Conservation (phyloP, 306 rosid species). For the Dicorynia guianensis region DNA sequence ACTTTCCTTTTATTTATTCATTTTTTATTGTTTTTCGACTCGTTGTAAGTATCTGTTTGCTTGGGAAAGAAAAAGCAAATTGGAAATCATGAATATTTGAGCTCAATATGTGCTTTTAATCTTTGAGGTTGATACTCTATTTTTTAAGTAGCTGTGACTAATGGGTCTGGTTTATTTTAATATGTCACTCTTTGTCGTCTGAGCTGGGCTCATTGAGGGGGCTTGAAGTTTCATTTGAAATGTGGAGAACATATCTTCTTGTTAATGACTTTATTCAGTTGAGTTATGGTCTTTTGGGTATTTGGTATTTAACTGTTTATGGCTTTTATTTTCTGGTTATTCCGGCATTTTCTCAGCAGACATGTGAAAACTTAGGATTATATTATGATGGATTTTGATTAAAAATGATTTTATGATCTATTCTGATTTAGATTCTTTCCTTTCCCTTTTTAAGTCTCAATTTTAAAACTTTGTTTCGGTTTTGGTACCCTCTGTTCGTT, state of each 20-base stretch:
- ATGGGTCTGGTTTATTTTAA: background rate
- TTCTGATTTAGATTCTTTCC: background rate
- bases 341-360: background rate
- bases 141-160: too few relatives aligned
- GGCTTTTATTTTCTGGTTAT: background rate
- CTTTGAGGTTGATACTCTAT: background rate
- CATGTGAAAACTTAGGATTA: background rate
- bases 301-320: background rate
- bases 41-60: background rate
- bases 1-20: background rate
- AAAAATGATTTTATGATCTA: background rate
- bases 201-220: background rate
- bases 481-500: constrained; percentile 18
- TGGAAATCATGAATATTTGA: background rate
- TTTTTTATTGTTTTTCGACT: background rate
- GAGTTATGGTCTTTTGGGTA: too few relatives aligned
- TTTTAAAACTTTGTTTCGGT: background rate
- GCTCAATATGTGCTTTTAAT: background rate
- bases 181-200: background rate
- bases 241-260: too few relatives aligned
- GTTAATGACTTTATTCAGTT: too few relatives aligned
- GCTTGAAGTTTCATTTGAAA: too few relatives aligned
- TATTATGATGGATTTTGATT: background rate
- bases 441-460: background rate
- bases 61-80: background rate